These are phyloP conservation scores for Pythium guiyangense DNA, from an alignment of 352 stramenopile genomes.

Conservation along the genomic window DNA sequence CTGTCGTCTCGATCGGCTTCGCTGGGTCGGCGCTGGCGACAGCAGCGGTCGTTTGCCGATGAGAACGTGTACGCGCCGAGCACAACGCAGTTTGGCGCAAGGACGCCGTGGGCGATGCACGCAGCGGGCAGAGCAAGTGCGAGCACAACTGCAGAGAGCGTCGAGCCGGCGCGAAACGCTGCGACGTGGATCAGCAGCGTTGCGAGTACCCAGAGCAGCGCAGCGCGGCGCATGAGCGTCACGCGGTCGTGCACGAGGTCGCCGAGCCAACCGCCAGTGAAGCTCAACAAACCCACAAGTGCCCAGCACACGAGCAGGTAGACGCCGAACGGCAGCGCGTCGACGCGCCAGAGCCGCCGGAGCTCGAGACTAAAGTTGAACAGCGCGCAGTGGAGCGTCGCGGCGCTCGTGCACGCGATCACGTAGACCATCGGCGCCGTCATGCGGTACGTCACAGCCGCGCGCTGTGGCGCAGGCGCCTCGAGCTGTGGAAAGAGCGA, in stretches of 20 bases:
- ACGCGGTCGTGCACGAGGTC: slow-evolving; percentile 44
- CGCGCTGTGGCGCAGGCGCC: neutral
- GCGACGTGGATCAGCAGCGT: slow-evolving; percentile 40
- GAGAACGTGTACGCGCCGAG: slow-evolving; percentile 28
- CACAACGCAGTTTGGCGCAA: slow-evolving; percentile 49
- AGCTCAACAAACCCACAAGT: slow-evolving; percentile 45
- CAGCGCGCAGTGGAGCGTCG: slow-evolving; percentile 53
- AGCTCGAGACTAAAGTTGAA: slow-evolving; percentile 60
- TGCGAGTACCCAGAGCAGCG: slow-evolving; percentile 41
- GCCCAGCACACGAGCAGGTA: slow-evolving; percentile 53
- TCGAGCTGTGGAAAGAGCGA: slow-evolving; percentile 7
- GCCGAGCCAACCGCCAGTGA: slow-evolving; percentile 45
- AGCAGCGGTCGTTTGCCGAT: slow-evolving; percentile 2
- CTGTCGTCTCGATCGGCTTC: neutral
- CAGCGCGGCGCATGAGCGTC: slow-evolving; percentile 28
- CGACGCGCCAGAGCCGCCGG: slow-evolving; percentile 37
- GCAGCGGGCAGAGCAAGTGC: slow-evolving; percentile 30
- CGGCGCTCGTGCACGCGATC: slow-evolving; percentile 50
- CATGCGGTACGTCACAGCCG: slow-evolving; percentile 20
- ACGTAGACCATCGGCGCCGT: slow-evolving; percentile 28
- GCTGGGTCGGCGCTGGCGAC: neutral
- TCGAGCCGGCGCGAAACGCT: slow-evolving; percentile 19
- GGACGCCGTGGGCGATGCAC: slow-evolving; percentile 39
- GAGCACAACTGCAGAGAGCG: slow-evolving; percentile 30
- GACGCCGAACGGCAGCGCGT: slow-evolving; percentile 46